Evolutionary conservation across 2,329 filamentous ascomycete genomes (phyloP).

Genomic region (Sclerotinia glacialis): DNA sequence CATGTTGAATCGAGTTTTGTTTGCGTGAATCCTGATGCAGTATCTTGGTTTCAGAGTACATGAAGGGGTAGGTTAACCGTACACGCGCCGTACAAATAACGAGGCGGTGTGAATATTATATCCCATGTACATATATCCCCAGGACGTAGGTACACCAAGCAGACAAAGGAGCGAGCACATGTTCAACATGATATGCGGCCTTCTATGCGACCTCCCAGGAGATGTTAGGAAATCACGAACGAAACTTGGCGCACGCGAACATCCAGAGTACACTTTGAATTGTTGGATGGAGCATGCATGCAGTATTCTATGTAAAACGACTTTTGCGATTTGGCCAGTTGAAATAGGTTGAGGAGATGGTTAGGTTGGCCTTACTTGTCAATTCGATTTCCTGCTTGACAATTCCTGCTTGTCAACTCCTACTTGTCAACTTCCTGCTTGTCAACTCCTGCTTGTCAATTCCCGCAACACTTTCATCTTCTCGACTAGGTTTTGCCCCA

Average conservation of each 20-base stretch:
- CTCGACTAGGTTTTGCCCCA: not conserved
- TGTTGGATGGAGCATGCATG: conserved; percentile 15
- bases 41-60: not conserved
- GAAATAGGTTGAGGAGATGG: not conserved
- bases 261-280: not conserved
- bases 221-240: not conserved
- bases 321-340: not conserved
- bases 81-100: not conserved
- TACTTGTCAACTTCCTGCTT: too few relatives aligned
- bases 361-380: not conserved
- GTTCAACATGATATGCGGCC: conserved; percentile 11
- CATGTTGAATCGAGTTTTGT: not conserved
- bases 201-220: conserved; percentile 19
- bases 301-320: not conserved
- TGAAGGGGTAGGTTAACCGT: not conserved
- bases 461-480: not conserved
- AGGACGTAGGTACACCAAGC: not conserved
- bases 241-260: not conserved
- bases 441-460: not conserved
- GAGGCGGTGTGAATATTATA: conserved; percentile 14
- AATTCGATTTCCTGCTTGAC: too few relatives aligned
- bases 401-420: not conserved
- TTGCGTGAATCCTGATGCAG: not conserved
- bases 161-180: conserved; percentile 15
- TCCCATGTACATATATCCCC: not conserved